Evolutionary conservation across 2,329 filamentous ascomycete species (phyloP).

Genomic region (Diaporthe sp.): DNA sequence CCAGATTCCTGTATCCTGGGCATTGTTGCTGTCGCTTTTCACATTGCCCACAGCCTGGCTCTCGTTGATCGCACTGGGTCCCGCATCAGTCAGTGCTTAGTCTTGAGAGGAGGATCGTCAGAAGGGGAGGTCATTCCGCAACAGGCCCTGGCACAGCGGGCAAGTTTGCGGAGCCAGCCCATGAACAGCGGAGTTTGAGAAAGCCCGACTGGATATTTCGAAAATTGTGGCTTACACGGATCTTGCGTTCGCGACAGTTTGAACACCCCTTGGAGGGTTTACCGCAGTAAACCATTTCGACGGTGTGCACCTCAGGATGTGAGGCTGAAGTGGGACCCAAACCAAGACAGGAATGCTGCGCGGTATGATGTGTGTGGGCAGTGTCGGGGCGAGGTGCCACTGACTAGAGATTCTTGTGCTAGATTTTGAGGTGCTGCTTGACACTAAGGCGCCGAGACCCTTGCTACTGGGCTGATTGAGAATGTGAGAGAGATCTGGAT

Average conservation of each 20-base stretch:
- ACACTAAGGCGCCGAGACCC: conserved; percentile 11
- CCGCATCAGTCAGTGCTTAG: conserved; percentile 28
- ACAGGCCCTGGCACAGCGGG: not conserved
- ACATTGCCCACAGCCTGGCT: conserved; percentile 67
- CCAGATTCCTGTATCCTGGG: conserved; percentile 67
- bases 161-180: conserved; percentile 1
- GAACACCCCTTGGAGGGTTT: conserved; percentile 70
- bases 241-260: conserved; percentile 67
- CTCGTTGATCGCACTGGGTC: conserved; percentile 65
- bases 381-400: not conserved
- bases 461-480: not conserved
- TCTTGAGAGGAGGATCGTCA: not conserved
- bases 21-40: conserved; percentile 64
- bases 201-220: not conserved
- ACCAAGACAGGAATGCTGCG: conserved; percentile 23
- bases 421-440: conserved; percentile 11
- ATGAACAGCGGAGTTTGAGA: too few relatives aligned
- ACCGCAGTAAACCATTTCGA: conserved; percentile 68
- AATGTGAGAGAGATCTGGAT: not conserved
- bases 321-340: conserved; percentile 19
- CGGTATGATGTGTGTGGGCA: conserved; percentile 10
- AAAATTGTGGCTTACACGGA: conserved; percentile 59
- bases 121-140: not conserved
- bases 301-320: not conserved
- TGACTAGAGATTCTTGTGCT: not conserved